Evolutionary conservation across 2,329 filamentous ascomycete species (phyloP), one percentile per base, ranked within the genome.

Genomic region (Rhynchosporium graminicola): DNA sequence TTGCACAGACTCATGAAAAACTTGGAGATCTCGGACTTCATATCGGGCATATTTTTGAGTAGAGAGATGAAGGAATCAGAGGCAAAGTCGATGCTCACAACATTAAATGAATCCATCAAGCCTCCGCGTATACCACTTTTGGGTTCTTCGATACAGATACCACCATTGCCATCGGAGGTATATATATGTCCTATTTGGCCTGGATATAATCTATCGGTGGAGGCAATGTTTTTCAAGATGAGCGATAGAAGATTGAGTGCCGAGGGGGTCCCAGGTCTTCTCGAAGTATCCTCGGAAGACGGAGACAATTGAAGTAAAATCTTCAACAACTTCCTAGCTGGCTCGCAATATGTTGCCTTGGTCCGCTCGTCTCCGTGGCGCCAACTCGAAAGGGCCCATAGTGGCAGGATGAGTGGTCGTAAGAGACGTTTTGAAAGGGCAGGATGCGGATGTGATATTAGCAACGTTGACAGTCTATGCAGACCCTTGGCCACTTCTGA

Each of bases 391-490:
- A 91, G 71, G 1, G 81, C 78, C 88, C 88, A 91, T 0, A 91
- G 75, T 1, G 87, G 82, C 4, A 86, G 74, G 2, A 89, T 68
- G 2, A 90, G 70, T 0, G 84, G 84, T 2, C 78, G 76, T 2
- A 90, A 74, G 0, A 91, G 76, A 57, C 88, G 79, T 65, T 81
- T 86, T 50, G 86, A 83, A 9, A 91, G 75, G 0, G 86, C 86
- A 0, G 87, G 84, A 60, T 89, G 87, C 0, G 87, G 87, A 69
- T 88, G 88, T 0, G 86, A 87, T 26, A 83, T 77, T 1, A 87
- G 72, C 1, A 91, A 74, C 0, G 80, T 77, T 42, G 78, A 79
- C 0, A 91, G 73, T 15, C 87, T 80, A 38, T 76, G 78, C 2
- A 91, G 71, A 1, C 84, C 81, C 40, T 73, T 72, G 20, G 78